Percentiles rank a stretch among this genome's conserved stretches.
Conservation (phyloP, 2,329 filamentous ascomycete genomes). For the Calonectria montana region DNA sequence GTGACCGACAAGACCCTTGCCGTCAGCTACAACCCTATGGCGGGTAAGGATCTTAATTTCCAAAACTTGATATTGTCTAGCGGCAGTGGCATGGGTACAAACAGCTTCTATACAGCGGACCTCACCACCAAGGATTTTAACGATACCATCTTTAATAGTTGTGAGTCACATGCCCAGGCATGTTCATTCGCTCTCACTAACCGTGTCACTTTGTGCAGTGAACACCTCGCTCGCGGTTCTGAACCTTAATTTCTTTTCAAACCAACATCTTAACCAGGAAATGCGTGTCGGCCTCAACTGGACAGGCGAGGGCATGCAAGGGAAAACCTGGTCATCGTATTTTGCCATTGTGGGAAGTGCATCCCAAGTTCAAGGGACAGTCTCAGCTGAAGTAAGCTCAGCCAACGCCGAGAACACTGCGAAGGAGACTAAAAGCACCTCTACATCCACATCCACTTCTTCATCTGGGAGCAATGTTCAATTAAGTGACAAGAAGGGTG, state of each 20-base stretch:
- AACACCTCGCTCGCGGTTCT: neutral
- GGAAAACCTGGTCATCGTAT: neutral
- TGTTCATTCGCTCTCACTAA: neutral
- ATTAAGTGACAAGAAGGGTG: conserved; percentile 16
- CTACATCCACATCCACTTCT: neutral
- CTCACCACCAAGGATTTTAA: neutral
- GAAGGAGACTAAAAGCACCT: neutral
- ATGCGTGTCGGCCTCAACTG: neutral
- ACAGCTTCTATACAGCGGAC: neutral
- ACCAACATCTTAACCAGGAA: neutral
- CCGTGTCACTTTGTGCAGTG: neutral
- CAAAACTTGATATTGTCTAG: neutral
- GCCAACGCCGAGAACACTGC: neutral
- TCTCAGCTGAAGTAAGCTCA: neutral
- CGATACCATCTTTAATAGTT: neutral
- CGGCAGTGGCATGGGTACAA: neutral
- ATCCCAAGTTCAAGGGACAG: neutral
- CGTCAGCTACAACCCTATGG: neutral
- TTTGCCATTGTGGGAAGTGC: neutral
- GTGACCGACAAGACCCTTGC: neutral
- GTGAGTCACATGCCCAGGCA: neutral
- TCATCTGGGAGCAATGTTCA: neutral
- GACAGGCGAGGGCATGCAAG: neutral
- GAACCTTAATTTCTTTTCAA: neutral
- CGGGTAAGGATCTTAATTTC: neutral